Evolutionary conservation across 768 basidiomycete species (phyloP).

Genomic region (Lactarius evosmus): DNA sequence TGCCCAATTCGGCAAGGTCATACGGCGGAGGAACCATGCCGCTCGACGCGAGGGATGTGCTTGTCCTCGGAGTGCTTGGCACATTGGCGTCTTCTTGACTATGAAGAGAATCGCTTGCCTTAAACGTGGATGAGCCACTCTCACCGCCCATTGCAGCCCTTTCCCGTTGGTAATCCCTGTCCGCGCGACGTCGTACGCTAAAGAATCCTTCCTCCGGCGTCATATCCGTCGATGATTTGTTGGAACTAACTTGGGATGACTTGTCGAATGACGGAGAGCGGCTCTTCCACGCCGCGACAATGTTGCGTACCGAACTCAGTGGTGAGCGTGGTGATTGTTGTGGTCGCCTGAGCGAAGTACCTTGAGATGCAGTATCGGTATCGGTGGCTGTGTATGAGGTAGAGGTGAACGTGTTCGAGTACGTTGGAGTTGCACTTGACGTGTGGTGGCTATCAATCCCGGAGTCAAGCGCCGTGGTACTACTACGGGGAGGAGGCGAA

Average conservation of each 20-base stretch:
- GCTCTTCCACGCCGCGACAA: slow-evolving; percentile 79
- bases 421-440: slow-evolving; percentile 31
- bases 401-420: slow-evolving; percentile 43
- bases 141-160: slow-evolving; percentile 20
- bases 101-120: slow-evolving; percentile 20
- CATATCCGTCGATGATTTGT: slow-evolving; percentile 15
- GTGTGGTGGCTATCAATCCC: slow-evolving; percentile 36
- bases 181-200: slow-evolving; percentile 46
- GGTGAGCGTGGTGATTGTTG: slow-evolving; percentile 67
- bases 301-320: slow-evolving; percentile 69
- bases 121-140: slow-evolving; percentile 9
- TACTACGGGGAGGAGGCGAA: slow-evolving; percentile 44
- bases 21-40: slow-evolving; percentile 44
- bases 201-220: slow-evolving; percentile 45
- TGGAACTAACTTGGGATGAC: slow-evolving; percentile 20
- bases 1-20: slow-evolving; percentile 46
- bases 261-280: slow-evolving; percentile 47
- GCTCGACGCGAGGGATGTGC: slow-evolving; percentile 32
- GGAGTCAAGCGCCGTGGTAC: slow-evolving; percentile 33
- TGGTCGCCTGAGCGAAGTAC: slow-evolving; percentile 55
- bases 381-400: slow-evolving; percentile 36
- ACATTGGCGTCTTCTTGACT: slow-evolving; percentile 22
- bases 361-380: slow-evolving; percentile 40
- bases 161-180: slow-evolving; percentile 36
- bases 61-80: slow-evolving; percentile 33